Evolutionary conservation across 2,329 filamentous ascomycete species (phyloP).

Genomic region (Ceratocystis albifundus): DNA sequence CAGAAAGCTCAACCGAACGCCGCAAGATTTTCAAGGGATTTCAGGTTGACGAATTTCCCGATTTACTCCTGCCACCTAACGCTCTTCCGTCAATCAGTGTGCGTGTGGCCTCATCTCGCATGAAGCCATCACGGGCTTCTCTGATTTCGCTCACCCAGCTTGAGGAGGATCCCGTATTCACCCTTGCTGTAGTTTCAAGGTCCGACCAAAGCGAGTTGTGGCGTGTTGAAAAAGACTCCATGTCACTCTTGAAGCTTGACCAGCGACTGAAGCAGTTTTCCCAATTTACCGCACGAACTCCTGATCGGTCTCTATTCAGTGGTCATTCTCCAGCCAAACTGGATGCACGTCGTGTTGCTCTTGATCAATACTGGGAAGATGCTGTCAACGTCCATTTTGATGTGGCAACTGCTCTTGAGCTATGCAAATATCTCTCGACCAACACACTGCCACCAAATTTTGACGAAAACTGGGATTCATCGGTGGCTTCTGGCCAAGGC

Average conservation of each 20-base stretch:
- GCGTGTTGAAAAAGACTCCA: slow-evolving; percentile 85
- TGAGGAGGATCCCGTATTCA: slow-evolving; percentile 91
- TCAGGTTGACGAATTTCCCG: slow-evolving; percentile 74
- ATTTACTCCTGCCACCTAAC: slow-evolving; percentile 75
- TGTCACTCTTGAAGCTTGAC: slow-evolving; percentile 70
- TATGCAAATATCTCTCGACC: slow-evolving; percentile 78
- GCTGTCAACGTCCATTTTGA: slow-evolving; percentile 75
- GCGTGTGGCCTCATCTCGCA: slow-evolving; percentile 82
- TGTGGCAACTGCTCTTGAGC: slow-evolving; percentile 59
- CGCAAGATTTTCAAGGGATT: slow-evolving; percentile 61
- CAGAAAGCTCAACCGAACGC: slow-evolving; percentile 35
- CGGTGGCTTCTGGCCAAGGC: slow-evolving; percentile 23
- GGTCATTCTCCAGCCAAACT: slow-evolving; percentile 90
- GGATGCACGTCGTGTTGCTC: slow-evolving; percentile 67
- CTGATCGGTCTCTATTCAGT: slow-evolving; percentile 75
- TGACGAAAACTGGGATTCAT: slow-evolving; percentile 38
- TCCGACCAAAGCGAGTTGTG: slow-evolving; percentile 70
- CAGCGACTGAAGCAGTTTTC: slow-evolving; percentile 60
- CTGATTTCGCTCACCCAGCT: slow-evolving; percentile 65
- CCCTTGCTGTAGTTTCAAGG: slow-evolving; percentile 70
- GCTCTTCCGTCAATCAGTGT: slow-evolving; percentile 76
- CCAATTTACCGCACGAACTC: slow-evolving; percentile 61
- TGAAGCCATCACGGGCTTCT: slow-evolving; percentile 82
- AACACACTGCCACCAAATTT: slow-evolving; percentile 51
- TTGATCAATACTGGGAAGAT: slow-evolving; percentile 77